A percentile compares a stretch with the other conserved stretches of the same genome.
phyloP scores from a whole-genome alignment of 177 flowering plant species.

The Tripterygium wilfordii region DNA sequence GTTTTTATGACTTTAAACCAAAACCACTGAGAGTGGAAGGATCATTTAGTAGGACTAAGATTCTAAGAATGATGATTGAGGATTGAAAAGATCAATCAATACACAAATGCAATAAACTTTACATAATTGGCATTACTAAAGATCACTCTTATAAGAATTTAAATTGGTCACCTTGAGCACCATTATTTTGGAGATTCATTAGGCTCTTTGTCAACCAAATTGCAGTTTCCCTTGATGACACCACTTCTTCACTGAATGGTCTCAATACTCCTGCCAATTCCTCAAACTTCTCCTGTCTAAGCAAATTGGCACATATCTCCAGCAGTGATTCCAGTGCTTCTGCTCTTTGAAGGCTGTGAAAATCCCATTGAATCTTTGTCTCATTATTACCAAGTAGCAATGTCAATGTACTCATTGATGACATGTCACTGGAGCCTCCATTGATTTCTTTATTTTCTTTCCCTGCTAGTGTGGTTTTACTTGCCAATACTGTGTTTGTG shows the following conservation, averaged over 20 bases:
- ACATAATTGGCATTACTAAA: no score
- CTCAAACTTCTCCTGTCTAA: slow-evolving; percentile 27
- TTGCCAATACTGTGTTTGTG: slow-evolving; percentile 9
- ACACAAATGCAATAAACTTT: no score
- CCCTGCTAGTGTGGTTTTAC: slow-evolving; percentile 10
- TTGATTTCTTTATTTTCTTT: slow-evolving; percentile 13
- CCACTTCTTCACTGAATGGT: slow-evolving; percentile 33
- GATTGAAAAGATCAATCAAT: no score
- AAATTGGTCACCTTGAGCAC: no score
- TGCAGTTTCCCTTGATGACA: slow-evolving; percentile 44
- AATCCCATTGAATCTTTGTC: slow-evolving; percentile 25
- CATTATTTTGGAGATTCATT: slow-evolving; percentile 10
- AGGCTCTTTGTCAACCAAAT: slow-evolving; percentile 39
- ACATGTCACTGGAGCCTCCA: slow-evolving; percentile 14
- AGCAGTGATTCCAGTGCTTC: slow-evolving; percentile 51
- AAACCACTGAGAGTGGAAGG: no score
- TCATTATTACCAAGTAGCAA: slow-evolving; percentile 29
- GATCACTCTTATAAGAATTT: no score
- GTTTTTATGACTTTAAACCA: no score
- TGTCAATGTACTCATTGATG: slow-evolving; percentile 25
- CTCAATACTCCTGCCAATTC: slow-evolving; percentile 33
- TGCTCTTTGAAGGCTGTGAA: slow-evolving; percentile 59
- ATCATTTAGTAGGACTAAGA: no score
- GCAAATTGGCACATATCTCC: slow-evolving; percentile 32
- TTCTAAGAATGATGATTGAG: no score